A percentile compares a stretch with the other conserved stretches of the same genome.
Evolutionary conservation across 129 eudicot genomes (phyloP).

Genomic region (Logfia minima): DNA sequence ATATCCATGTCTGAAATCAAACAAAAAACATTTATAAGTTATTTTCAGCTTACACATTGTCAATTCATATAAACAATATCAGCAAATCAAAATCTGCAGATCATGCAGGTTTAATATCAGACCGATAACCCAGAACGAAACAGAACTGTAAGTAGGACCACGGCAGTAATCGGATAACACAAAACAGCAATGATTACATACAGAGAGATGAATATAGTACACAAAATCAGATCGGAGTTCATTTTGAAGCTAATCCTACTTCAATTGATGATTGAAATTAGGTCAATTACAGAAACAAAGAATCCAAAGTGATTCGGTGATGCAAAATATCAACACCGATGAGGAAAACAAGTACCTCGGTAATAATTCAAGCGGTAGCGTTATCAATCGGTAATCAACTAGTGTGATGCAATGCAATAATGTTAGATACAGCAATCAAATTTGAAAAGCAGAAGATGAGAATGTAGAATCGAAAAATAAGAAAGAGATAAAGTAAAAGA

Average conservation of each 20-base stretch:
- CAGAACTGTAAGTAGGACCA: not conserved
- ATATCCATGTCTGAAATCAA: constrained; percentile 33
- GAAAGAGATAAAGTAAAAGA: constrained; percentile 15
- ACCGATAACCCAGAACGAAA: constrained; percentile 20
- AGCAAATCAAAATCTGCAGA: constrained; percentile 26
- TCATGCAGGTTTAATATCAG: constrained; percentile 2
- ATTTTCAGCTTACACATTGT: not conserved
- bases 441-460: not conserved
- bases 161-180: not conserved
- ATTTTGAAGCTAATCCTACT: constrained; percentile 23
- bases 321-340: constrained; percentile 24
- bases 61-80: not conserved
- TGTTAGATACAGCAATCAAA: constrained; percentile 12
- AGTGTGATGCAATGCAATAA: not conserved
- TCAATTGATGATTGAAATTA: constrained; percentile 13
- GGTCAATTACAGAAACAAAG: not conserved
- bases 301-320: constrained; percentile 19
- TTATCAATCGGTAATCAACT: constrained; percentile 23
- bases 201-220: constrained; percentile 10
- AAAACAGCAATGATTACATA: constrained; percentile 1
- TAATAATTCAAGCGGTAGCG: constrained; percentile 20
- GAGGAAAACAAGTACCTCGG: constrained; percentile 22
- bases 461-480: constrained; percentile 11
- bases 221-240: constrained; percentile 31
- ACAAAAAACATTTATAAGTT: constrained; percentile 5